Evolutionary conservation across 345 rosid genomes (phyloP).

Genomic region (Dipteronia dyeriana): DNA sequence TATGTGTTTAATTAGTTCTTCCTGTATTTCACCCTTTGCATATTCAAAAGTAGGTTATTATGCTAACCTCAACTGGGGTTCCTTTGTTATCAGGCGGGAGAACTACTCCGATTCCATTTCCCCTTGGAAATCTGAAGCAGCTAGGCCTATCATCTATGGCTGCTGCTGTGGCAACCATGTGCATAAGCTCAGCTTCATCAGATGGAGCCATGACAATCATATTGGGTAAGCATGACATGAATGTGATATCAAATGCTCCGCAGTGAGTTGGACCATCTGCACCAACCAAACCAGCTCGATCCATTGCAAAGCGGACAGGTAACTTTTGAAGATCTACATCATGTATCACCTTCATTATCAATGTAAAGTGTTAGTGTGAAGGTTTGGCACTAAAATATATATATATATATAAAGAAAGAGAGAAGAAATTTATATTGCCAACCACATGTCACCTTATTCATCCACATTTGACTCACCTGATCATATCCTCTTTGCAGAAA

Average conservation of each 20-base stretch:
- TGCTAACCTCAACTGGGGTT: constrained; percentile 54
- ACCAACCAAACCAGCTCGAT: constrained; percentile 77
- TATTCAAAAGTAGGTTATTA: neutral
- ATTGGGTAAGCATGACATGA: constrained; percentile 82
- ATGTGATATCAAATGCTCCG: constrained; percentile 69
- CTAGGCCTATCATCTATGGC: constrained; percentile 77
- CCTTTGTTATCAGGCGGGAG: constrained; percentile 65
- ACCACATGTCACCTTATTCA: neutral
- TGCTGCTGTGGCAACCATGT: constrained; percentile 82
- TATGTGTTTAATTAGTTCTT: neutral
- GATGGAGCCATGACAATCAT: constrained; percentile 90
- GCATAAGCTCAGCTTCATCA: constrained; percentile 75
- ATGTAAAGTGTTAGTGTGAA: neutral
- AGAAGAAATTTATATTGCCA: neutral
- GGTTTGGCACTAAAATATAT: neutral
- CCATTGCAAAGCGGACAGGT: constrained; percentile 73
- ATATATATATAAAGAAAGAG: neutral
- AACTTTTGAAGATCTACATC: constrained; percentile 79
- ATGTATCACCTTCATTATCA: constrained; percentile 54
- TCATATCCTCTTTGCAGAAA: constrained; percentile 80
- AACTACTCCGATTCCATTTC: constrained; percentile 59
- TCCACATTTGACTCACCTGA: constrained; percentile 48
- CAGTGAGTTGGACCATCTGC: constrained; percentile 85
- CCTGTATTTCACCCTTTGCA: neutral
- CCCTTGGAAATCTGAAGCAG: constrained; percentile 85